phyloP scores from a whole-genome alignment of 441 rosid genomes.

The Isatis lusitanica region DNA sequence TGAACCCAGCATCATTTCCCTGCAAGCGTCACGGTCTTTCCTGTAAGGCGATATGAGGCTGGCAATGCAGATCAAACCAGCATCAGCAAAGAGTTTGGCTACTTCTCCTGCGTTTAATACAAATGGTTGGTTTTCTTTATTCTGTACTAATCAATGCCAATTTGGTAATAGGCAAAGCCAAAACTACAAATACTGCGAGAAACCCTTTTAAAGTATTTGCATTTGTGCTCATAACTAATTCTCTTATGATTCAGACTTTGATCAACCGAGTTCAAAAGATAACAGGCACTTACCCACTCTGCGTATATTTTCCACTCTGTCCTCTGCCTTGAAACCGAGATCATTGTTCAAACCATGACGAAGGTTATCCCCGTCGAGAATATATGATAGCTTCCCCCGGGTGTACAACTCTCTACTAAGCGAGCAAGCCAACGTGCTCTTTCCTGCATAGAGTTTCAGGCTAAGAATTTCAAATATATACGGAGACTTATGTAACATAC shows the following conservation, averaged over 20 bases:
- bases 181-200: too few relatives aligned
- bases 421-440: constrained; percentile 86
- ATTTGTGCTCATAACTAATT: background rate
- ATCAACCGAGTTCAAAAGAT: background rate
- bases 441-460: constrained; percentile 48
- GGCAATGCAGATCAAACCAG: constrained; percentile 87
- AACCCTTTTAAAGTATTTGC: background rate
- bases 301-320: constrained; percentile 85
- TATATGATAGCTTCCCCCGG: constrained; percentile 69
- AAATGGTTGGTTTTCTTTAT: background rate
- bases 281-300: constrained; percentile 67
- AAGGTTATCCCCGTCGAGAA: constrained; percentile 89
- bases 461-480: background rate
- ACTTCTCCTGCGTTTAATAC: constrained; percentile 62
- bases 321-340: constrained; percentile 81
- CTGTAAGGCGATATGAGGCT: constrained; percentile 91
- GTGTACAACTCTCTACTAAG: constrained; percentile 65
- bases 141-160: too few relatives aligned
- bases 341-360: constrained; percentile 84
- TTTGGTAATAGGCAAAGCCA: too few relatives aligned
- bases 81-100: constrained; percentile 86
- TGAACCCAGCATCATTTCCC: constrained; percentile 62
- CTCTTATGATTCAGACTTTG: background rate
- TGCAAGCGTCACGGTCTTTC: constrained; percentile 83
- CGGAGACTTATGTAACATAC: background rate